Conservation (phyloP, 2,329 filamentous ascomycete genomes). For the Onygenales sp. region DNA sequence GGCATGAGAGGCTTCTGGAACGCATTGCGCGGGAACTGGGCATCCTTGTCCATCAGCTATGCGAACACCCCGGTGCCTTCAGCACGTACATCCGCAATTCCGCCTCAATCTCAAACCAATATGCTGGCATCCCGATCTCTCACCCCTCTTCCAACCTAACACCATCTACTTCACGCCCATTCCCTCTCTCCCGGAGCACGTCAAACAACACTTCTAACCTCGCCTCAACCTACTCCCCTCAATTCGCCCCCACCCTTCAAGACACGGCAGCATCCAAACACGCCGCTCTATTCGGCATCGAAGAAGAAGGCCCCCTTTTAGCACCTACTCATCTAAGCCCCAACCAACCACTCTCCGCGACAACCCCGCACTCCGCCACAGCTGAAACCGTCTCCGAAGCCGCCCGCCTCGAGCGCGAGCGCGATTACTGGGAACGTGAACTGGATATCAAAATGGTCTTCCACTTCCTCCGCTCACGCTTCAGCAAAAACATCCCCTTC, state of each 20-base stretch:
- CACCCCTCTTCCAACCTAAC: not conserved
- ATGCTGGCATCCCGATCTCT: constrained; percentile 63
- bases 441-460: constrained; percentile 89
- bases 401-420: constrained; percentile 42
- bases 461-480: constrained; percentile 69
- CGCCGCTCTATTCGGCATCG: constrained; percentile 56
- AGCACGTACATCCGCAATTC: constrained; percentile 64
- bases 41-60: constrained; percentile 69
- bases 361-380: constrained; percentile 10
- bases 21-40: constrained; percentile 81
- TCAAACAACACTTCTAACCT: constrained; percentile 15
- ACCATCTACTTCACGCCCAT: constrained; percentile 5
- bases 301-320: constrained; percentile 44
- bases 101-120: constrained; percentile 54
- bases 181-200: constrained; percentile 9
- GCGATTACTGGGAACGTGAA: constrained; percentile 87
- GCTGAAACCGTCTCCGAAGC: constrained; percentile 28
- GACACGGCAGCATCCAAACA: constrained; percentile 34
- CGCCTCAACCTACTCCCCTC: constrained; percentile 28
- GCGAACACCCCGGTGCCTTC: constrained; percentile 81
- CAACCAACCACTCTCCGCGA: constrained; percentile 8
- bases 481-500: constrained; percentile 41
- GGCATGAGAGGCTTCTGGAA: constrained; percentile 60
- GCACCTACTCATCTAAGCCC: constrained; percentile 8
- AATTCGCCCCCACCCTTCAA: constrained; percentile 42